phyloP scores from a whole-genome alignment of 441 rosid genomes.

The Viola pubescens region DNA sequence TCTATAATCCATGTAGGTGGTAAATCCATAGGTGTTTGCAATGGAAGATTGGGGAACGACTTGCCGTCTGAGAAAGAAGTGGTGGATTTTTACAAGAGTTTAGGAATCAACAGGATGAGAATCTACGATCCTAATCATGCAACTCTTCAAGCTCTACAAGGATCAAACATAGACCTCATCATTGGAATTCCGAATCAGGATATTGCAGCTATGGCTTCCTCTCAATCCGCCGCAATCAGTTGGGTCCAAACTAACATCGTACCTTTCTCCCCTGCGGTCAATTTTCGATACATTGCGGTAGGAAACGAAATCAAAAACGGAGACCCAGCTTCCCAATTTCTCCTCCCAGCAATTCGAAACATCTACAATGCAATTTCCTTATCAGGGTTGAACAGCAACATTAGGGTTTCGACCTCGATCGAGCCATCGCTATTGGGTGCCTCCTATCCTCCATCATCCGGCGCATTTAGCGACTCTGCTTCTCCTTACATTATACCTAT shows the following conservation, averaged over 20 bases:
- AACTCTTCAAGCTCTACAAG: slow-evolving; percentile 36
- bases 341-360: slow-evolving; percentile 30
- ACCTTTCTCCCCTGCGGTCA: slow-evolving; percentile 21
- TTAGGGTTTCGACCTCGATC: slow-evolving; percentile 38
- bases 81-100: slow-evolving; percentile 17
- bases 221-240: slow-evolving; percentile 14
- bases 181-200: slow-evolving; percentile 24
- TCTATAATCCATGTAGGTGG: slow-evolving; percentile 13
- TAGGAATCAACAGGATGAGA: slow-evolving; percentile 29
- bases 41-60: slow-evolving; percentile 30
- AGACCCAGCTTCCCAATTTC: slow-evolving; percentile 12
- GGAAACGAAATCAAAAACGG: slow-evolving; percentile 31
- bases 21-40: slow-evolving; percentile 28
- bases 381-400: slow-evolving; percentile 20
- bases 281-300: slow-evolving; percentile 27
- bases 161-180: slow-evolving; percentile 36
- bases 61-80: slow-evolving; percentile 28
- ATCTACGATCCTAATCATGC: slow-evolving; percentile 33
- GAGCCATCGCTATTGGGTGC: slow-evolving; percentile 9
- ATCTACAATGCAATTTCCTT: slow-evolving; percentile 22
- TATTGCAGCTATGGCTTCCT: slow-evolving; percentile 17
- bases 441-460: slow-evolving; percentile 30
- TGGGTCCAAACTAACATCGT: slow-evolving; percentile 36
- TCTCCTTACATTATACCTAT: slow-evolving; percentile 24
- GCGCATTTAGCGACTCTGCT: slow-evolving; percentile 13